Conservation (phyloP, 768 basidiomycete genomes). For the Boletellus ananiceps region DNA sequence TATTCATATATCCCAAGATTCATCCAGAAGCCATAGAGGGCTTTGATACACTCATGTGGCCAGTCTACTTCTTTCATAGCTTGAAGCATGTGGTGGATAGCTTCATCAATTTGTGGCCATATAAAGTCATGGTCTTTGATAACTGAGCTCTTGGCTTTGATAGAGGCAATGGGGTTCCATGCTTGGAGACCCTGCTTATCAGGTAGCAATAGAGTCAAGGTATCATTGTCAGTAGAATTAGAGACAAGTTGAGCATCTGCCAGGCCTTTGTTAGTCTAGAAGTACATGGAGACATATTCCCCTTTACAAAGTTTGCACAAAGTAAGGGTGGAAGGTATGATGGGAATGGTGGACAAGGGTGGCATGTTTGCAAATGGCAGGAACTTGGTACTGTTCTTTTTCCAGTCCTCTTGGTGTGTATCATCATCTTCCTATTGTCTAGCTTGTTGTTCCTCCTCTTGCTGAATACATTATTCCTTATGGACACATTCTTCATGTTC, state of each 20-base stretch:
- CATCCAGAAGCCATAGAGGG: not conserved
- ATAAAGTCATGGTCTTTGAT: not conserved
- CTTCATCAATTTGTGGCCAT: not conserved
- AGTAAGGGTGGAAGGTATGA: not conserved
- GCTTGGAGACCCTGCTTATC: not conserved
- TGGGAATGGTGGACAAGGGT: not conserved
- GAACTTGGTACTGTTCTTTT: slow-evolving; percentile 3
- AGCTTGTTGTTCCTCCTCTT: not conserved
- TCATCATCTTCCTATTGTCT: not conserved
- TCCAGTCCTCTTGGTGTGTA: not conserved
- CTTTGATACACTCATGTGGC: not conserved
- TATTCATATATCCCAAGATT: not conserved
- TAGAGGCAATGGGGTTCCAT: not conserved
- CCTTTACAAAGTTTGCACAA: not conserved
- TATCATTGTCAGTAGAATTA: not conserved
- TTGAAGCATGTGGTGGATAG: not conserved
- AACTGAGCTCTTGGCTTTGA: not conserved
- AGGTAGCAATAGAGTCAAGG: not conserved
- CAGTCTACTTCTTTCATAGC: not conserved
- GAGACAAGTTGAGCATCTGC: not conserved
- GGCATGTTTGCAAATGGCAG: not conserved
- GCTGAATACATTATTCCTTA: no score
- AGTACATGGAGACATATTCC: not conserved
- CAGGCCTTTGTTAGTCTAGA: slow-evolving; percentile 5
- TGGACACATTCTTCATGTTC: not conserved